These are phyloP conservation scores for Pythium chondricola DNA, from an alignment of 352 stramenopile species.

Conservation along the genomic window DNA sequence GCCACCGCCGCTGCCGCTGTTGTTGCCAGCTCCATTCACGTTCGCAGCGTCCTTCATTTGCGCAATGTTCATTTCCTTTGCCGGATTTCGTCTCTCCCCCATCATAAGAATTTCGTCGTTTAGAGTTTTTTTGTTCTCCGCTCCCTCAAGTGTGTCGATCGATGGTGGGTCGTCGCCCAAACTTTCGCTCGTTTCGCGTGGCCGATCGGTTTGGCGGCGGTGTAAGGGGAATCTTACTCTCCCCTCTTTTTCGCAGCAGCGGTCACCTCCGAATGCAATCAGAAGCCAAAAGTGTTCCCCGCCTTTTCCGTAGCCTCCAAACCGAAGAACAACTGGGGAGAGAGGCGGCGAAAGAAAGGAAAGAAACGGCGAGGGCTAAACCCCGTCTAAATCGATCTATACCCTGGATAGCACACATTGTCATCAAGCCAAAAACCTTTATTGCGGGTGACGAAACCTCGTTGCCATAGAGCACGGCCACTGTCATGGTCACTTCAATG, in stretches of 20 bases:
- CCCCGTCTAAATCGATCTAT: too few relatives aligned
- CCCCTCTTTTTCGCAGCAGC: not conserved
- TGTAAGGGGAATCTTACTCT: constrained; percentile 17
- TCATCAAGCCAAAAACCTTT: constrained; percentile 9
- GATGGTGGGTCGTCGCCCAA: not conserved
- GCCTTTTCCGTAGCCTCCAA: constrained; percentile 18
- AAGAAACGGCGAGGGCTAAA: constrained; percentile 3
- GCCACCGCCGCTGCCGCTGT: constrained; percentile 34
- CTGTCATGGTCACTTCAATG: constrained; percentile 1
- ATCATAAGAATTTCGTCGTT: not conserved
- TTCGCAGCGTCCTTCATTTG: constrained; percentile 50
- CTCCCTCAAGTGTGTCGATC: not conserved
- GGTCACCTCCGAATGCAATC: not conserved
- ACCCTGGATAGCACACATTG: too few relatives aligned
- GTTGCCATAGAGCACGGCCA: too few relatives aligned
- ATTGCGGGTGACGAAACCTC: too few relatives aligned
- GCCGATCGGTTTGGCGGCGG: not conserved
- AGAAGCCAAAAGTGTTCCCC: constrained; percentile 24
- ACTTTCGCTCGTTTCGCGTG: not conserved
- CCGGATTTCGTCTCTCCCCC: not conserved
- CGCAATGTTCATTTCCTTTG: constrained; percentile 57
- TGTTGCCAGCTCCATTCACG: constrained; percentile 20
- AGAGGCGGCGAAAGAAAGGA: constrained; percentile 1
- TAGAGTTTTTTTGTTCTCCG: constrained; percentile 5
- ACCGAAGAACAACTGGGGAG: constrained; percentile 7